Evolutionary conservation across 2,329 filamentous ascomycete species (phyloP).

Genomic region (Lasiodiplodia citricola): DNA sequence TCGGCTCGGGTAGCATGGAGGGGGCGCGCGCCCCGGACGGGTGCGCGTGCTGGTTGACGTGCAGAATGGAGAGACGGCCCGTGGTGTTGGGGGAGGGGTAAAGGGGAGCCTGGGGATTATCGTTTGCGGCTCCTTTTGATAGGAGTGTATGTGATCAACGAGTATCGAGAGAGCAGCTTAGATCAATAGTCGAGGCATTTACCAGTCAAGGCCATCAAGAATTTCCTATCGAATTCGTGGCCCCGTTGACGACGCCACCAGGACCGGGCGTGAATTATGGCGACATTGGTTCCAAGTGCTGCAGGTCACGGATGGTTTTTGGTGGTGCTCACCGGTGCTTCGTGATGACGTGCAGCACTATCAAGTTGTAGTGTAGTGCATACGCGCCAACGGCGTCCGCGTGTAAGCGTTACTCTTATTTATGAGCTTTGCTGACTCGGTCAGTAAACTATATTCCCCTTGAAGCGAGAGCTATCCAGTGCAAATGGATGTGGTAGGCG

Average conservation of each 20-base stretch:
- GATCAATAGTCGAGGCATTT: neutral
- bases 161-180: neutral
- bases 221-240: neutral
- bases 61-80: slow-evolving; percentile 1
- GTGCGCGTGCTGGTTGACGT: slow-evolving; percentile 6
- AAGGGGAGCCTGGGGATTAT: neutral
- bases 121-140: neutral
- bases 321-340: slow-evolving; percentile 1
- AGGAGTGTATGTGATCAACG: neutral
- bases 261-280: neutral
- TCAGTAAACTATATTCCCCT: neutral
- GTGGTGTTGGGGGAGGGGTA: neutral
- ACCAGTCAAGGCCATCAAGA: neutral
- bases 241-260: neutral
- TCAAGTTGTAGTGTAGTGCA: neutral
- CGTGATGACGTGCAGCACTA: neutral
- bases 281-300: neutral
- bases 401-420: neutral
- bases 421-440: neutral
- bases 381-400: neutral
- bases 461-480: neutral
- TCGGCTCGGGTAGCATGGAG: neutral
- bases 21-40: neutral
- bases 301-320: neutral
- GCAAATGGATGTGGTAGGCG: neutral